phyloP scores from a whole-genome alignment of 768 basidiomycete species.

The Trametes meyenii region DNA sequence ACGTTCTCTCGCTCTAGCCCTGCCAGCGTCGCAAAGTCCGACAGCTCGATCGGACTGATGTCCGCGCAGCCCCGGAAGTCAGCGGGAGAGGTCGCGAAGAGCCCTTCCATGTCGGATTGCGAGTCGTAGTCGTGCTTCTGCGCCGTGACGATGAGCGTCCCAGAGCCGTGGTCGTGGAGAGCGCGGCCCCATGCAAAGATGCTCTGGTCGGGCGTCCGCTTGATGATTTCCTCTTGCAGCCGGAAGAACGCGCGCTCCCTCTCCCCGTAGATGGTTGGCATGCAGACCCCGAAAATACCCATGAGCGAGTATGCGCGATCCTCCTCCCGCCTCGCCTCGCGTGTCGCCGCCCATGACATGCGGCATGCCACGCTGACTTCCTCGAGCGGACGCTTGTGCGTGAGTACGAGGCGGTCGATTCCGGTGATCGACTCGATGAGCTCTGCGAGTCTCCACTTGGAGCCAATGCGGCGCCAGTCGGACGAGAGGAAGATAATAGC shows the following conservation, averaged over 20 bases:
- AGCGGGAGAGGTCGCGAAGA: constrained; percentile 14
- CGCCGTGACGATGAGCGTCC: background rate
- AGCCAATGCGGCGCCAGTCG: constrained; percentile 6
- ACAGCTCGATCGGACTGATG: constrained; percentile 4
- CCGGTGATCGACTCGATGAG: constrained; percentile 15
- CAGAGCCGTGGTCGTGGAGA: constrained; percentile 1
- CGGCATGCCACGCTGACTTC: constrained; percentile 14
- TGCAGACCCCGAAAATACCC: constrained; percentile 19
- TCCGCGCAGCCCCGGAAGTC: constrained; percentile 12
- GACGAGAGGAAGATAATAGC: constrained; percentile 17
- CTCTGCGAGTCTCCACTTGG: constrained; percentile 8
- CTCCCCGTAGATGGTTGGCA: constrained; percentile 18
- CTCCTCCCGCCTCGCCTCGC: constrained; percentile 14
- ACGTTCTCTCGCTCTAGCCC: background rate
- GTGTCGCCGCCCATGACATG: constrained; percentile 20
- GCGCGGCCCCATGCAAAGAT: constrained; percentile 17
- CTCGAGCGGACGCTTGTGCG: constrained; percentile 7
- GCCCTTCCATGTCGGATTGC: background rate
- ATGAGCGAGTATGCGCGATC: constrained; percentile 24
- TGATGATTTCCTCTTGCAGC: constrained; percentile 17
- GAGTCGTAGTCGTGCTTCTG: constrained; percentile 16
- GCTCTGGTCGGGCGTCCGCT: constrained; percentile 12
- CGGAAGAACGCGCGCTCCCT: constrained; percentile 10
- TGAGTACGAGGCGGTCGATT: constrained; percentile 15
- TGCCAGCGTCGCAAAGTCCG: background rate